phyloP scores from a whole-genome alignment of 2,329 filamentous ascomycete genomes.

The Leptodontidium sp. region DNA sequence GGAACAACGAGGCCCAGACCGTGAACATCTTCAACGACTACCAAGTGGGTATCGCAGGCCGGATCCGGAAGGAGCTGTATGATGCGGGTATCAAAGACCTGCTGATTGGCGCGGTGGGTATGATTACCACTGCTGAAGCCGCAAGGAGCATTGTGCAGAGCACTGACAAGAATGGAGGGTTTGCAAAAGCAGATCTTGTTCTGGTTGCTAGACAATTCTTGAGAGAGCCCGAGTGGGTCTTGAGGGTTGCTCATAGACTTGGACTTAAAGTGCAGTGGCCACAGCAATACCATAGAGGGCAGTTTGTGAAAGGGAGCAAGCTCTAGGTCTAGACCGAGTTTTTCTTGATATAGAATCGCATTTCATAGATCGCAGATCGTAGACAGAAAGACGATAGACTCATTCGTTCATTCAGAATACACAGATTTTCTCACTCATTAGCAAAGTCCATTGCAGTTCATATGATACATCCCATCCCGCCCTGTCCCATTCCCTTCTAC shows the following conservation, averaged over 20 bases:
- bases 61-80: slow-evolving; percentile 72
- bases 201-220: slow-evolving; percentile 79
- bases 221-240: slow-evolving; percentile 81
- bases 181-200: slow-evolving; percentile 68
- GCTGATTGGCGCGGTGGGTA: slow-evolving; percentile 77
- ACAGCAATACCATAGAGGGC: slow-evolving; percentile 38
- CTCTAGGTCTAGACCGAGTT: slow-evolving; percentile 30
- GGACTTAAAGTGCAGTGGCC: slow-evolving; percentile 76
- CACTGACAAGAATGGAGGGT: slow-evolving; percentile 24
- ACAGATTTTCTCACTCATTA: neutral
- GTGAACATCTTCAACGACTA: slow-evolving; percentile 64
- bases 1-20: slow-evolving; percentile 66
- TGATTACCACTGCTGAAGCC: slow-evolving; percentile 73
- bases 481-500: neutral
- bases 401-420: neutral
- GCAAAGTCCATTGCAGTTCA: neutral
- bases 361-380: neutral
- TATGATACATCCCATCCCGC: neutral
- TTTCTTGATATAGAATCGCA: neutral
- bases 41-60: slow-evolving; percentile 77
- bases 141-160: slow-evolving; percentile 59
- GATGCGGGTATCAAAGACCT: slow-evolving; percentile 59
- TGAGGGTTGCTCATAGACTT: slow-evolving; percentile 76
- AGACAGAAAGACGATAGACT: neutral
- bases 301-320: slow-evolving; percentile 40